phyloP scores from a whole-genome alignment of 2,329 filamentous ascomycete species.

The Coniochaeta sp. region DNA sequence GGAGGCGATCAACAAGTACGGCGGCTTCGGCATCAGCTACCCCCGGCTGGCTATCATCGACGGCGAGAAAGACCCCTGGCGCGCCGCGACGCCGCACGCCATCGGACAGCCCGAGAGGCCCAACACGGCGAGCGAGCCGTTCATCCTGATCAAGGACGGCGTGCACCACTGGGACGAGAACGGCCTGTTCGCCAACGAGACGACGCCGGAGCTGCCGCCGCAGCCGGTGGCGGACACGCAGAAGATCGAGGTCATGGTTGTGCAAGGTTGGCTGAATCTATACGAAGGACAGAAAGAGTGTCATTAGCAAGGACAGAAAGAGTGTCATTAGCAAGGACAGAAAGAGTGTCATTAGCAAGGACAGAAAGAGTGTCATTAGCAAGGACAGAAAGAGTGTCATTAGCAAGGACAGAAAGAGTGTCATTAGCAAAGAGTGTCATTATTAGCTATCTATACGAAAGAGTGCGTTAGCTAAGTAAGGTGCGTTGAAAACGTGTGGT shows the following conservation, averaged over 20 bases:
- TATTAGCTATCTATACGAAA: too few species aligned
- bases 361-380: too few species aligned
- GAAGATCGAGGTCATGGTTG: slow-evolving; percentile 50
- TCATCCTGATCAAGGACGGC: slow-evolving; percentile 63
- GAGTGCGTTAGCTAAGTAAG: too few species aligned
- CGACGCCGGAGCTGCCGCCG: slow-evolving; percentile 50
- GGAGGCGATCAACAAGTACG: slow-evolving; percentile 66
- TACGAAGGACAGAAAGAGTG: too few species aligned
- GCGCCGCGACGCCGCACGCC: slow-evolving; percentile 63
- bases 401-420: too few species aligned
- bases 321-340: too few species aligned
- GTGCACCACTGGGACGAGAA: slow-evolving; percentile 82
- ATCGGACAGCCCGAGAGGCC: slow-evolving; percentile 48
- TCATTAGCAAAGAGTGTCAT: too few species aligned
- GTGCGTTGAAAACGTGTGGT: too few species aligned
- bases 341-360: too few species aligned
- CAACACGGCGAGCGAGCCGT: slow-evolving; percentile 60
- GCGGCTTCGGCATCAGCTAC: slow-evolving; percentile 65
- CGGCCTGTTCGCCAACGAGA: slow-evolving; percentile 57
- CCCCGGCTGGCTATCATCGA: slow-evolving; percentile 71
- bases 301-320: too few species aligned
- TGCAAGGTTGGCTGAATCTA: slow-evolving; percentile 55
- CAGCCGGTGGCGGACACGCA: slow-evolving; percentile 52
- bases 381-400: too few species aligned
- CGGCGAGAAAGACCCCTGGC: slow-evolving; percentile 75